phyloP scores from a whole-genome alignment of 306 rosid genomes.

The Fragaria nilgerrensis region DNA sequence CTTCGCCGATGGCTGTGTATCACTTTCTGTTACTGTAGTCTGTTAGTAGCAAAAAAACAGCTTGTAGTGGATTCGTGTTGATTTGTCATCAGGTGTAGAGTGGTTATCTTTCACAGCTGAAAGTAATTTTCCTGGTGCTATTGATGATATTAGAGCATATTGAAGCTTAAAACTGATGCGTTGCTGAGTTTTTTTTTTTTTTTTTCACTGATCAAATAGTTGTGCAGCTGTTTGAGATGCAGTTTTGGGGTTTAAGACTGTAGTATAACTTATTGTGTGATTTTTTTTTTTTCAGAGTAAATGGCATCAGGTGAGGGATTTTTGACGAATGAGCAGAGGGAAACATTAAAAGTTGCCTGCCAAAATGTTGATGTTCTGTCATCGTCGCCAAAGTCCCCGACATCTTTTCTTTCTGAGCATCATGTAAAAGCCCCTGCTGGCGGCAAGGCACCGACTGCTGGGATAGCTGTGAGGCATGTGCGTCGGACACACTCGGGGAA shows the following conservation, averaged over 20 bases:
- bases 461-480: conserved; percentile 73
- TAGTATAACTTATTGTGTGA: not conserved
- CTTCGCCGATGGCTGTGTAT: not conserved
- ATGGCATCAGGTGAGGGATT: conserved; percentile 96
- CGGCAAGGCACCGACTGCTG: conserved; percentile 78
- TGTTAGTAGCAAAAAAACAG: not conserved
- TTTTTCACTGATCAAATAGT: not conserved
- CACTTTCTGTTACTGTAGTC: too few relatives aligned
- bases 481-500: conserved; percentile 86
- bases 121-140: not conserved
- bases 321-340: conserved; percentile 88
- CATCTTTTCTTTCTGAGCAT: conserved; percentile 69
- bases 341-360: conserved; percentile 64
- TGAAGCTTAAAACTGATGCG: not conserved
- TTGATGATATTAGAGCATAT: not conserved
- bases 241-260: not conserved
- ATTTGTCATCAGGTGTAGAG: not conserved
- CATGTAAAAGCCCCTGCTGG: conserved; percentile 74
- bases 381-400: conserved; percentile 86
- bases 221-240: not conserved
- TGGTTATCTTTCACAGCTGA: not conserved
- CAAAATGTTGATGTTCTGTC: conserved; percentile 73
- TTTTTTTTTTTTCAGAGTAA: conserved; percentile 10
- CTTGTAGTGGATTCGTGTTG: not conserved
- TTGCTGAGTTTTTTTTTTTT: too few relatives aligned